These are phyloP conservation scores for Yueomyces sp. DNA, from an alignment of 805 yeast species.

Conservation along the genomic window DNA sequence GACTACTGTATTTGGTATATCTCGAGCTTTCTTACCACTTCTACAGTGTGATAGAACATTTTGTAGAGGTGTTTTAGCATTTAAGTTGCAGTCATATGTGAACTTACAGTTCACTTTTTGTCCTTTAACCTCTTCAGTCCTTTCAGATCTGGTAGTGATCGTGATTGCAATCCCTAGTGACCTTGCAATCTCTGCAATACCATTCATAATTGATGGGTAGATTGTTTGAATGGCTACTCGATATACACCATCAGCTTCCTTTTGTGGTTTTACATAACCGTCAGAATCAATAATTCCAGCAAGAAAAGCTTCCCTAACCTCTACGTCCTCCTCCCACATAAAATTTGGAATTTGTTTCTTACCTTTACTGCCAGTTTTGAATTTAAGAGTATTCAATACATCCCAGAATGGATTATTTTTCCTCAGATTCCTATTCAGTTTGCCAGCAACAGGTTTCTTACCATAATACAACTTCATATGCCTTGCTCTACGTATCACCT, in stretches of 20 bases:
- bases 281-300: constrained; percentile 33
- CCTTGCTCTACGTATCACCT: constrained; percentile 12
- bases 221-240: constrained; percentile 23
- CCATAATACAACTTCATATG: constrained; percentile 15
- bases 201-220: constrained; percentile 23
- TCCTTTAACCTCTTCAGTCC: constrained; percentile 9
- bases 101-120: constrained; percentile 14
- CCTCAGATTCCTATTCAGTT: constrained; percentile 8
- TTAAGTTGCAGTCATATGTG: constrained; percentile 15
- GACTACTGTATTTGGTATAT: constrained; percentile 4
- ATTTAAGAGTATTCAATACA: constrained; percentile 12
- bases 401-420: constrained; percentile 23
- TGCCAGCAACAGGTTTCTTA: constrained; percentile 3
- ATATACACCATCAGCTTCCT: constrained; percentile 6
- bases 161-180: constrained; percentile 31
- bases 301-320: constrained; percentile 31
- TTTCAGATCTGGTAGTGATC: constrained; percentile 18
- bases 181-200: constrained; percentile 27
- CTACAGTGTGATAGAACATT: constrained; percentile 14
- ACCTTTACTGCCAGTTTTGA: constrained; percentile 11
- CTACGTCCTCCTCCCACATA: constrained; percentile 25
- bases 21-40: constrained; percentile 13
- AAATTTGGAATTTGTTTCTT: constrained; percentile 24
- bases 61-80: constrained; percentile 12
- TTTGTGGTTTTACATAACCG: constrained; percentile 20